phyloP scores from a whole-genome alignment of 1,284 basidiomycete genomes.

The Microbotryomycetes sp. region DNA sequence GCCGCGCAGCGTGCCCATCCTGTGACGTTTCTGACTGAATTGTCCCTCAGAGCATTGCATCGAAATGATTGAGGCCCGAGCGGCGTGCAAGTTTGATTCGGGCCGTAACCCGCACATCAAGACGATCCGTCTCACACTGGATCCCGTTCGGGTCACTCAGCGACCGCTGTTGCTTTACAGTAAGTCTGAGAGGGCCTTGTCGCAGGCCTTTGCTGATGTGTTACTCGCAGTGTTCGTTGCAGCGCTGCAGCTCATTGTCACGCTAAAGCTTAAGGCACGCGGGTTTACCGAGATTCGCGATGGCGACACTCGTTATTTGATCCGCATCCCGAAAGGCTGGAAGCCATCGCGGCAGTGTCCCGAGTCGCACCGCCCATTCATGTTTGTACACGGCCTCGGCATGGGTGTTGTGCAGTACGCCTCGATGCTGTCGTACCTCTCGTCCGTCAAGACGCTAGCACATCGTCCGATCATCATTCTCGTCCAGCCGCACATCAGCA shows the following conservation, averaged over 20 bases:
- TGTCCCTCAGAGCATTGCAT: slow-evolving; percentile 22
- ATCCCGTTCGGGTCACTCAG: slow-evolving; percentile 60
- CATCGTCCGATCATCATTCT: slow-evolving; percentile 70
- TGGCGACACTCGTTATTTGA: slow-evolving; percentile 48
- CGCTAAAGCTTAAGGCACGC: slow-evolving; percentile 53
- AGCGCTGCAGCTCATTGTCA: slow-evolving; percentile 50
- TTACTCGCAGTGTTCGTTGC: slow-evolving; percentile 46
- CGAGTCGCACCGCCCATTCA: slow-evolving; percentile 52
- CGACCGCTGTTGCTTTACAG: slow-evolving; percentile 67
- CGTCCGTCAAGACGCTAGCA: slow-evolving; percentile 44
- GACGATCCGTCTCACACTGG: slow-evolving; percentile 68
- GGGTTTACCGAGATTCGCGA: slow-evolving; percentile 10
- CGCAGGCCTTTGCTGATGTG: slow-evolving; percentile 22
- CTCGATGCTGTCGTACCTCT: slow-evolving; percentile 42
- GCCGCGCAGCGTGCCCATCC: too few relatives aligned
- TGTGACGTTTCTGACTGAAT: too few relatives aligned
- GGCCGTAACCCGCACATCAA: slow-evolving; percentile 53
- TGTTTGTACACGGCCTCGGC: slow-evolving; percentile 77
- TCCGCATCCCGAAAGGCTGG: slow-evolving; percentile 63
- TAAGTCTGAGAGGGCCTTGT: slow-evolving; percentile 46
- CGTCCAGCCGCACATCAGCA: slow-evolving; percentile 75
- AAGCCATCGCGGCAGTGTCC: slow-evolving; percentile 42
- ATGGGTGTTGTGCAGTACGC: slow-evolving; percentile 44
- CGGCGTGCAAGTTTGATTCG: slow-evolving; percentile 58
- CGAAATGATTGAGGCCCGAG: slow-evolving; percentile 44